Conservation (phyloP, 2,329 filamentous ascomycete genomes). For the Grosmannia huntii region DNA sequence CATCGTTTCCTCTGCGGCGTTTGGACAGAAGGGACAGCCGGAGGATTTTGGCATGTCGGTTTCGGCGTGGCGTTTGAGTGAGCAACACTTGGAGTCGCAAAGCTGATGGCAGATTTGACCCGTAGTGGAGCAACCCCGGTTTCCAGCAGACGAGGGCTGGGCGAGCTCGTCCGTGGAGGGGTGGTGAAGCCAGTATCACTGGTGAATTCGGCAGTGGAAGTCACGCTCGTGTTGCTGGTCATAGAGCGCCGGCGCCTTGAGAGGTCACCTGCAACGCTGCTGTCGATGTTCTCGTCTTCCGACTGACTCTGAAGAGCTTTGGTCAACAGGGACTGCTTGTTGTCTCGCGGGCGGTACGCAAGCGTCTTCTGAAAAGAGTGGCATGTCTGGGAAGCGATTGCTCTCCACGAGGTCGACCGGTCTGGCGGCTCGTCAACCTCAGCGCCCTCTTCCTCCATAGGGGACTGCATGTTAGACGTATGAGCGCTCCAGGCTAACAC, state of each 20-base stretch:
- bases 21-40: slow-evolving; percentile 31
- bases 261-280: slow-evolving; percentile 21
- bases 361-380: slow-evolving; percentile 33
- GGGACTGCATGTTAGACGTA: slow-evolving; percentile 27
- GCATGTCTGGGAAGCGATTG: slow-evolving; percentile 6
- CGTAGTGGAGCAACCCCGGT: slow-evolving; percentile 25
- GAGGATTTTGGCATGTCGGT: slow-evolving; percentile 33
- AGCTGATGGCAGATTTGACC: not conserved
- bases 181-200: slow-evolving; percentile 88
- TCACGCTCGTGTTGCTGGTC: slow-evolving; percentile 66
- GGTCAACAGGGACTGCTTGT: slow-evolving; percentile 74
- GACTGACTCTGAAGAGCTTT: slow-evolving; percentile 62
- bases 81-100: slow-evolving; percentile 1
- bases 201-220: slow-evolving; percentile 84
- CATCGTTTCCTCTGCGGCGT: slow-evolving; percentile 67
- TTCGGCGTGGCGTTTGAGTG: slow-evolving; percentile 7
- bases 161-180: slow-evolving; percentile 74
- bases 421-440: slow-evolving; percentile 89
- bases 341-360: slow-evolving; percentile 36
- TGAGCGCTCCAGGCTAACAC: slow-evolving; percentile 33
- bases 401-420: slow-evolving; percentile 17
- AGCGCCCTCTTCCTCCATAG: slow-evolving; percentile 48
- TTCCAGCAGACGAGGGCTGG: slow-evolving; percentile 70
- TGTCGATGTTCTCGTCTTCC: slow-evolving; percentile 37
- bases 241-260: slow-evolving; percentile 47